Base-by-base conservation (phyloP, 1,139 yeast genomes). In the Lodderomyces theae region DNA sequence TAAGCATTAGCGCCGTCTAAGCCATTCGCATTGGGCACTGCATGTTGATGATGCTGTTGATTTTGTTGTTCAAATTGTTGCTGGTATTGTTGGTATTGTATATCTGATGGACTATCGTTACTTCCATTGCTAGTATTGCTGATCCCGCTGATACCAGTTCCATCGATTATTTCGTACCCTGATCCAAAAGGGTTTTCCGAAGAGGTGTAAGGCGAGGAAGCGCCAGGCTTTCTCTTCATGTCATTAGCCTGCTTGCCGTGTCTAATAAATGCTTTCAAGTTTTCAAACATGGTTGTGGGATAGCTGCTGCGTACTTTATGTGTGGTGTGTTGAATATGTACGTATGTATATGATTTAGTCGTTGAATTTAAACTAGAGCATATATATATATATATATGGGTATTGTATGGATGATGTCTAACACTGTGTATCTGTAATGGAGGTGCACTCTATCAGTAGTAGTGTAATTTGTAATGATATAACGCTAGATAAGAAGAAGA, bases 231-330 rank as follows among this genome's bases (percentile, higher is more conserved):
- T 42, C 49, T 54, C 45, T 60, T 64, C 41, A 63, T 51, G 34
- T 69, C 74, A 51, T 66, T 68, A 47, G 94, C 94, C 57, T 85
- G 87, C 52, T 79, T 83, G 25, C 95, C 95, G 53, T 86, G 94
- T 53, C 95, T 80, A 45, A 86, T 86, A 57, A 86, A 84, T 51
- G 88, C 87, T 61, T 82, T 82, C 46, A 86, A 67, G 57, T 85
- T 85, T 72, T 68, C 74, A 58, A 72, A 70, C 77, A 72, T 72
- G 39, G 38, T 11, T 28, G 31, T 13, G 5, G 31, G n/a, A n/a
- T n/a, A n/a, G n/a, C n/a, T n/a, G n/a, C n/a, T n/a, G n/a, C n/a
- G n/a, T n/a, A n/a, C n/a, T n/a, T n/a, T n/a, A n/a, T n/a, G n/a
- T n/a, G n/a, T n/a, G n/a, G 34, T 12, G 24, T 31, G 22, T 30